Evolutionary conservation across 2,329 filamentous ascomycete species (phyloP), one percentile per base, ranked within the genome.

Genomic region (Pyrenophora teres): DNA sequence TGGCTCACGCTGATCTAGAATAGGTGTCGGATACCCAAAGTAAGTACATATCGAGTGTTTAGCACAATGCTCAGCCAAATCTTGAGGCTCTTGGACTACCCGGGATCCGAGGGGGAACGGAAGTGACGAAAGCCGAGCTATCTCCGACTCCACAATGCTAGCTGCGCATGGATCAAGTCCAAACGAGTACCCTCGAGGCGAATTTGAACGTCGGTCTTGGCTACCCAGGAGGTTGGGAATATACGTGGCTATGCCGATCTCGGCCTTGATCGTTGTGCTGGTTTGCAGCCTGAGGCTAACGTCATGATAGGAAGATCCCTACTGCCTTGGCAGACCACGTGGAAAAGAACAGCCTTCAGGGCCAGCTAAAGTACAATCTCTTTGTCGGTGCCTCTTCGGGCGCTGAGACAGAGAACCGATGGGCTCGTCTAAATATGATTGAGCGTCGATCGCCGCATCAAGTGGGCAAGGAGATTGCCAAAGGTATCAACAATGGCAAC

Each of bases 371-470:
- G 68, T 96, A 95, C 80, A 87, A 85, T 50, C 83, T 96, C 15
- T 96, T 96, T 63, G 91, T 95, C 8, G 92, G 91, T 46, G 91
- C 91, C n/a, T 93, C 89, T 4, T 92, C 89, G 13, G 91, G 91
- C 32, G 88, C 90, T 15, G 91, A 94, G 77, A 96, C 91, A 0
- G 91, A 96, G 79, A 94, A 94, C 75, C 82, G 91, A 74, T 96
- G 92, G 92, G 91, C 92, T n/a, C 76, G 79, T 4, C 79, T 93
- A 58, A 87, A 96, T 76, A 96, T 96, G 91, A 96, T 96, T 66
- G 87, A 93, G 77, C 82, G 90, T 50, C 84, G 91, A 50, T 84
- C 85, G 63, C 91, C 91, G 49, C 91, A 96, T 77, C 91, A 96
- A 72, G 91, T 96, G 54, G 91, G 91, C 70, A 96, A 95, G 79